These are phyloP conservation scores for Penicillium sclerotigenum DNA, from an alignment of 2,329 filamentous ascomycete genomes.

Conservation along the genomic window DNA sequence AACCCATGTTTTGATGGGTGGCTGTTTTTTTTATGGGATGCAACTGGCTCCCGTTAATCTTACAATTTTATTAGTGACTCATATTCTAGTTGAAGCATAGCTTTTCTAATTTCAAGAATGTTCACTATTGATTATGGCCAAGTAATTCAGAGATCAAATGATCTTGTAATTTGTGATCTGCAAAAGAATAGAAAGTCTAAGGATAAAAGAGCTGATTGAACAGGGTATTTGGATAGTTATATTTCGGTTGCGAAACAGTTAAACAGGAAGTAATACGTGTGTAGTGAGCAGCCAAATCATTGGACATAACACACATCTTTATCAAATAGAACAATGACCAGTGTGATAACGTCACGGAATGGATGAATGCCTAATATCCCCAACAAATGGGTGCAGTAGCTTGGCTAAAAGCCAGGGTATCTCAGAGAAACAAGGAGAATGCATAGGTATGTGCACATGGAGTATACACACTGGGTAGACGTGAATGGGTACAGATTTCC, in stretches of 20 bases:
- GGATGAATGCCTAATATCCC: not conserved
- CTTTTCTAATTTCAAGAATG: conserved; percentile 1
- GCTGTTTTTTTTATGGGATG: conserved; percentile 2
- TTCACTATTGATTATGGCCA: not conserved
- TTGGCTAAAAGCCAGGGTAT: conserved; percentile 9
- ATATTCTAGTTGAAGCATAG: conserved; percentile 10
- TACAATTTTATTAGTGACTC: conserved; percentile 2
- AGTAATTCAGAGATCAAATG: not conserved
- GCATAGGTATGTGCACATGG: conserved; percentile 6
- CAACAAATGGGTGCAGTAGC: not conserved
- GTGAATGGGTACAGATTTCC: not conserved
- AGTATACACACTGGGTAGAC: conserved; percentile 5
- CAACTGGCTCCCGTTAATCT: conserved; percentile 7
- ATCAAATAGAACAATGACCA: not conserved
- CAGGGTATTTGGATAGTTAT: not conserved
- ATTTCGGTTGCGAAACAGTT: not conserved
- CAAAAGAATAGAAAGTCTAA: not conserved
- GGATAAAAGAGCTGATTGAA: not conserved
- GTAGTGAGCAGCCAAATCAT: not conserved
- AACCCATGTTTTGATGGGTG: not conserved
- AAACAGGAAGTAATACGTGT: not conserved
- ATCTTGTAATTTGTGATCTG: not conserved
- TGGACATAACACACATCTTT: not conserved
- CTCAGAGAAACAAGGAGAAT: conserved; percentile 9
- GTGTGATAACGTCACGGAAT: not conserved